Conservation (phyloP, 805 yeast genomes). For the Wickerhamomyces ciferrii region DNA sequence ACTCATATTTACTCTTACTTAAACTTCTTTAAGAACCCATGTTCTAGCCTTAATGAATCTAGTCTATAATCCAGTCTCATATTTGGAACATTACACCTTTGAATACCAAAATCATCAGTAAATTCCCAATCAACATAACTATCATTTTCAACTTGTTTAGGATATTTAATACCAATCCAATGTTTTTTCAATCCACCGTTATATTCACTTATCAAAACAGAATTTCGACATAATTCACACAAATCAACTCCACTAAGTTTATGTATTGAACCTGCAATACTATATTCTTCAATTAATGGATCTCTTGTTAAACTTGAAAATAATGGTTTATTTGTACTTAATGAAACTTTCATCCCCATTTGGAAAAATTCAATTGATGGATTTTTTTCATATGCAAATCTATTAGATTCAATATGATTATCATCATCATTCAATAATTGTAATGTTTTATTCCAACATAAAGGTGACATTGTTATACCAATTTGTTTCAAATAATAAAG, state of each 20-base stretch:
- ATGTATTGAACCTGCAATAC: constrained; percentile 20
- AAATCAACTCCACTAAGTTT: constrained; percentile 20
- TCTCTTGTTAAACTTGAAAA: constrained; percentile 22
- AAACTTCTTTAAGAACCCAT: constrained; percentile 9
- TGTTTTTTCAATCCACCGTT: constrained; percentile 18
- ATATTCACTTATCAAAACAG: constrained; percentile 21
- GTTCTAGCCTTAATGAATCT: constrained; percentile 16
- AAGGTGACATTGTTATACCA: constrained; percentile 23
- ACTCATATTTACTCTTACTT: too few relatives aligned
- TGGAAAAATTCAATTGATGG: constrained; percentile 21
- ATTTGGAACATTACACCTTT: constrained; percentile 21
- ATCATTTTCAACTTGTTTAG: background rate
- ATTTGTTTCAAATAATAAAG: constrained; percentile 22
- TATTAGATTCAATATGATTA: constrained; percentile 3
- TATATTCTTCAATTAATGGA: constrained; percentile 24
- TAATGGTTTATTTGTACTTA: constrained; percentile 21
- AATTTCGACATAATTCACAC: constrained; percentile 22
- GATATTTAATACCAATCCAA: constrained; percentile 22
- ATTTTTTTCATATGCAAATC: constrained; percentile 12
- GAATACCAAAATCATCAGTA: constrained; percentile 20
- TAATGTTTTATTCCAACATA: constrained; percentile 23
- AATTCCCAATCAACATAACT: constrained; percentile 7
- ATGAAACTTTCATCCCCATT: constrained; percentile 17
- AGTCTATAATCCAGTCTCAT: constrained; percentile 21
- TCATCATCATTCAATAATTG: constrained; percentile 20